These are phyloP conservation scores for Fusarium sp. DNA, from an alignment of 2,329 filamentous ascomycete genomes.

Conservation along the genomic window DNA sequence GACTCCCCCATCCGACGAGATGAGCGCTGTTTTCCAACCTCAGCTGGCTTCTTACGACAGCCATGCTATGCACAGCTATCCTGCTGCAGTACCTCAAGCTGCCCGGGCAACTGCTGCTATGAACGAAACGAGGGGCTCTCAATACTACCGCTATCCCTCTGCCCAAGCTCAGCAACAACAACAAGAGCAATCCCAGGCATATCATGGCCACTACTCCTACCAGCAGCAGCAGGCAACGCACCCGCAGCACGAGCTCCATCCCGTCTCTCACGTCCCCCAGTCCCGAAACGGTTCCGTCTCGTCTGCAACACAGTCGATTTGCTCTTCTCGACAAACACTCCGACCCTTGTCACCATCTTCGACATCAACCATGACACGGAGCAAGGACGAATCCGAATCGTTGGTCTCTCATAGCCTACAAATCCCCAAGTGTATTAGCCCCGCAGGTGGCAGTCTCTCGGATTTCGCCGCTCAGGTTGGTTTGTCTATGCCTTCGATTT, in stretches of 20 bases:
- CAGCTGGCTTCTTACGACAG: conserved; percentile 57
- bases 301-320: conserved; percentile 23
- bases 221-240: conserved; percentile 27
- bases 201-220: conserved; percentile 22
- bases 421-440: conserved; percentile 77
- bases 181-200: conserved; percentile 18
- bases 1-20: conserved; percentile 61
- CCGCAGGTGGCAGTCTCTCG: conserved; percentile 75
- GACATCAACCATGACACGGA: conserved; percentile 41
- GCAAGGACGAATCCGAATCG: conserved; percentile 51
- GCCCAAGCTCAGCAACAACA: conserved; percentile 37
- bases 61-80: conserved; percentile 55
- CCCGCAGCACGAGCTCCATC: conserved; percentile 19
- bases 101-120: conserved; percentile 45
- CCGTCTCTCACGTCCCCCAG: conserved; percentile 26
- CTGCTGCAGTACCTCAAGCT: conserved; percentile 47
- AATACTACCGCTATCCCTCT: conserved; percentile 46
- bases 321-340: conserved; percentile 45
- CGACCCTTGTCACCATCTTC: conserved; percentile 51
- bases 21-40: conserved; percentile 62
- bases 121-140: conserved; percentile 47
- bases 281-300: conserved; percentile 32
- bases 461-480: conserved; percentile 84
- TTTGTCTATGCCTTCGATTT: conserved; percentile 6
- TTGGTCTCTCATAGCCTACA: conserved; percentile 69